Base-by-base conservation (phyloP, 2,329 filamentous ascomycete genomes). In the Verticillium nubilum region DNA sequence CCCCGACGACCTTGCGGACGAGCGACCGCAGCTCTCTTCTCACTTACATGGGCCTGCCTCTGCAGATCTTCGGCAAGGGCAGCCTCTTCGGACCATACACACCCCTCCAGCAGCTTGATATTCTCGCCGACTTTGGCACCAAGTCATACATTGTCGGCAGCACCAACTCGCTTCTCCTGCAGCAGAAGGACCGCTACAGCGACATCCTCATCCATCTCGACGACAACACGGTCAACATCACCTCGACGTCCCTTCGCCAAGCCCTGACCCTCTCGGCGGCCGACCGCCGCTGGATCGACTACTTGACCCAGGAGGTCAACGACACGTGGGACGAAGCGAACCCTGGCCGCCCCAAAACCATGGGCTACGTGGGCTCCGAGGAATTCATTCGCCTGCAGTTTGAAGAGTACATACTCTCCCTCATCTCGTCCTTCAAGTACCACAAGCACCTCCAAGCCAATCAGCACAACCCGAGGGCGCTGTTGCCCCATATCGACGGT, bases 101-200 rank as follows among this genome's bases (percentile, higher is more conserved):
- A 1, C 95, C 95, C 19, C 80, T 99, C 19, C 95, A 99, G 74
- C 93, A 97, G 75, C 86, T 99, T 59, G 94, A 99, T 72, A 84
- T 97, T 66, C 83, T 99, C 47, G 94, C 94, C 57, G 94, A 98
- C 74, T 87, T 92, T 67, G 91, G 92, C 50, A 98, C 95, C 23
- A 98, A 97, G 76, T 97, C 94, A 1, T 99, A 98, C 69, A 90
- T 99, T 58, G 93, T 99, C 60, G 95, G 95, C 63, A 97, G 93
- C 65, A 99, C 95, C 37, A 99, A 99, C 73, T 96, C 92, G 5
- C 81, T 99, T 26, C 81, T 99, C 33, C 78, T 99, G 12, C 93
- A 97, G 69, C 95, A 99, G 72, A 96, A 88, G 72, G 94, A 99
- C 71, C 87, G 92, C 52, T 98, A 99, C 73, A 96, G 92, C 72